Evolutionary conservation across 345 rosid genomes (phyloP).

Genomic region (Euphorbia lathyris): DNA sequence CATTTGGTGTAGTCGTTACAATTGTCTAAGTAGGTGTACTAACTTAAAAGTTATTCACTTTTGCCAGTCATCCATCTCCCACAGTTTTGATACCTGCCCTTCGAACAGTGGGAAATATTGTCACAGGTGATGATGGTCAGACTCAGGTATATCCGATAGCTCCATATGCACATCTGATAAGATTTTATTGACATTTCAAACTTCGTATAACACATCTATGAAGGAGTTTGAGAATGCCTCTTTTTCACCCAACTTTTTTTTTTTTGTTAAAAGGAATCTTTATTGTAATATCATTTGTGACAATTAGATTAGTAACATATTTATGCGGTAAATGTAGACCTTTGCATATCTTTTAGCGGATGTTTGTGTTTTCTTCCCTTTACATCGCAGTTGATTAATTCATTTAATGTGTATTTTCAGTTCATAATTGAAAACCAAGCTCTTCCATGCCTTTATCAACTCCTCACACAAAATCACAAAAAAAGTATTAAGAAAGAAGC

Average conservation of each 20-base stretch:
- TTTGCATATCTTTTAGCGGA: background rate
- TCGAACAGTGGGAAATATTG: constrained; percentile 36
- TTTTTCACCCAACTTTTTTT: background rate
- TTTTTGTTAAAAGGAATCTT: background rate
- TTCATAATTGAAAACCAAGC: constrained; percentile 26
- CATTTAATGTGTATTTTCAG: constrained; percentile 12
- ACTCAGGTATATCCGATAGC: constrained; percentile 29
- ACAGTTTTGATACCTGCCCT: constrained; percentile 36
- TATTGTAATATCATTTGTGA: background rate
- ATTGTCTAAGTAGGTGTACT: constrained; percentile 7
- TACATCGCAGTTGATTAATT: background rate
- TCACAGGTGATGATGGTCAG: constrained; percentile 36
- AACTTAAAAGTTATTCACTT: constrained; percentile 1
- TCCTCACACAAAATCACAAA: constrained; percentile 26
- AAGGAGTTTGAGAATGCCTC: background rate
- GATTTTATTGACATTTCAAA: background rate
- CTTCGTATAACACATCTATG: background rate
- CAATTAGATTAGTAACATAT: background rate
- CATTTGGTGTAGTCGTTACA: background rate
- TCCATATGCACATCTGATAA: background rate
- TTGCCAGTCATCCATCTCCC: constrained; percentile 24
- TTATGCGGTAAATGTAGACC: background rate
- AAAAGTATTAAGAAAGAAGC: constrained; percentile 29
- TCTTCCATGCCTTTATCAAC: constrained; percentile 31
- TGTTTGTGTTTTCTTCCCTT: background rate